Percentiles rank a stretch among this genome's conserved stretches.
Conservation (phyloP, 208 protist genomes). For the Leishmania mexicana region DNA sequence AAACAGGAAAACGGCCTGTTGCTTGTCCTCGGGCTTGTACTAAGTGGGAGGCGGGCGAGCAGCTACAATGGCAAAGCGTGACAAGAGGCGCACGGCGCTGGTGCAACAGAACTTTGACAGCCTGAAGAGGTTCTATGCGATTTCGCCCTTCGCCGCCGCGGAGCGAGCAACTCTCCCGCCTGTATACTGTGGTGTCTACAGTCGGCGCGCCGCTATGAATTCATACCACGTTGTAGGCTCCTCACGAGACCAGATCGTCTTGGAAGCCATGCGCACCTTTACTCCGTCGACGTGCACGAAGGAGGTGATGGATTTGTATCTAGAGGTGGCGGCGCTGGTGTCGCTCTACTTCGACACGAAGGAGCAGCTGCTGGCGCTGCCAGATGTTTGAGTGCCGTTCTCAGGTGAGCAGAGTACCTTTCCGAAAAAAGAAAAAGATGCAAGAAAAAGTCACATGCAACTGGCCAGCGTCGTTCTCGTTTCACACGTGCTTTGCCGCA, state of each 20-base stretch:
- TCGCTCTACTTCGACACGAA: constrained; percentile 83
- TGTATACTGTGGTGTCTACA: constrained; percentile 58
- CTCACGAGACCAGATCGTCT: constrained; percentile 61
- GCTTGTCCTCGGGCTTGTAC: neutral
- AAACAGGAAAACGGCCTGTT: neutral
- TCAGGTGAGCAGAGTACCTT: neutral
- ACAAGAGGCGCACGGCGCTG: constrained; percentile 35
- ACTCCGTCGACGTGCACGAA: constrained; percentile 60
- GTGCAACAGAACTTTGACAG: constrained; percentile 78
- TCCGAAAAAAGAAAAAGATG: neutral
- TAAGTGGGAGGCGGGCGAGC: neutral
- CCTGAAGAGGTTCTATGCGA: constrained; percentile 74
- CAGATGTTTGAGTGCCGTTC: constrained; percentile 25
- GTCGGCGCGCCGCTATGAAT: constrained; percentile 65
- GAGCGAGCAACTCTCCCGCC: constrained; percentile 61
- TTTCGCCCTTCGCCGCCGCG: constrained; percentile 46
- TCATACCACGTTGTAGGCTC: constrained; percentile 73
- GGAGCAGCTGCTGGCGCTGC: constrained; percentile 52
- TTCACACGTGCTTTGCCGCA: neutral
- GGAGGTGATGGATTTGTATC: constrained; percentile 64
- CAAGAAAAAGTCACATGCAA: neutral
- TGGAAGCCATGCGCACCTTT: constrained; percentile 82
- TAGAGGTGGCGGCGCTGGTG: constrained; percentile 75
- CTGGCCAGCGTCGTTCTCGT: neutral
- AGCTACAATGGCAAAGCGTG: constrained; percentile 37